Base-by-base conservation (phyloP, 768 basidiomycete genomes). In the Russula dissimulans region DNA sequence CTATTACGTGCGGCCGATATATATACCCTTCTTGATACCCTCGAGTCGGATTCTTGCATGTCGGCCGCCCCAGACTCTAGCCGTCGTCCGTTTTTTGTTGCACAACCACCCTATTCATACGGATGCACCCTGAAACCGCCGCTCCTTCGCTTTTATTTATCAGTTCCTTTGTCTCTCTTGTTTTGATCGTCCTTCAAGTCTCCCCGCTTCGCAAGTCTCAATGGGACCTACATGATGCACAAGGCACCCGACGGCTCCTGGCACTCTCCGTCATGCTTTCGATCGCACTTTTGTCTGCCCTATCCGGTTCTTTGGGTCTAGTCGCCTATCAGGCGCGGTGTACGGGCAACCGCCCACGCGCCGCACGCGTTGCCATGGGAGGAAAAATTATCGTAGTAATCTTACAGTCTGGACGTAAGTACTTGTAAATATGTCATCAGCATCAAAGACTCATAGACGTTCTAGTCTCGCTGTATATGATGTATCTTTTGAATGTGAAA, bases 121-220 rank as follows among this genome's bases (percentile, higher is more conserved):
- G 39, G 8, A 62, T 57, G 56, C 41, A 38, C 32, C 46, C 50
- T 45, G 32, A 57, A 17, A 42, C 51, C 22, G 56, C 26, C 61
- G 56, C 61, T 62, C 61, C 61, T 57, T 62, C 45, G 0, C 46
- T 62, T 36, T 62, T 62, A 47, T 57, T 62, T 52, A 57, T 62
- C 18, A 48, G 15, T 26, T 41, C 61, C 47, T 22, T 57, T 18
- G 56, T 43, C 1, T 62, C 56, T 15, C 41, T 62, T 26, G 12
- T 57, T 22, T 38, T 57, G 56, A 43, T 57, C 14, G 12, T 10
- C 17, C 10, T 43, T 26, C 61, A 62, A 53, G 17, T 57, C 45
- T 45, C 34, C 10, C 36, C 26, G 14, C 56, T 62, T 14, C 45
- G 44, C 46, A 57, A 57, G 45, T 57, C 56, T 48, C 56, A 47